Conservation (phyloP, 2,329 filamentous ascomycete genomes). For the Blumeria hordei region DNA sequence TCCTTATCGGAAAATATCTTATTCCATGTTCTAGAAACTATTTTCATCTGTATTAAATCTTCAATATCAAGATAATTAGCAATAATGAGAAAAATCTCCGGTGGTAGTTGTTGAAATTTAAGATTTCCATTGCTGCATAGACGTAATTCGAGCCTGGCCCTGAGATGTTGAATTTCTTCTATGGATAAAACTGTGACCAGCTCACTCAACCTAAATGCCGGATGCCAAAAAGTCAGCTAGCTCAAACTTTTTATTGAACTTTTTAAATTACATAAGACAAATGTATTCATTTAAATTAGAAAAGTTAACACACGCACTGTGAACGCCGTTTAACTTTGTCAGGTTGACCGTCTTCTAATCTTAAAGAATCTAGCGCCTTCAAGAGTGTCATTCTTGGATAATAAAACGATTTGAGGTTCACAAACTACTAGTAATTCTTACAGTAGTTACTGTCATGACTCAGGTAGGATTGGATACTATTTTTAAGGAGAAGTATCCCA, state of each 20-base stretch:
- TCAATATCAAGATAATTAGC: slow-evolving; percentile 8
- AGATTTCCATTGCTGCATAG: neutral
- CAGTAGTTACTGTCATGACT: too few relatives aligned
- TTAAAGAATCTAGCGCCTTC: slow-evolving; percentile 4
- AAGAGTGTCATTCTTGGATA: slow-evolving; percentile 1
- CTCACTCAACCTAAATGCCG: slow-evolving; percentile 5
- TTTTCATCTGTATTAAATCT: slow-evolving; percentile 7
- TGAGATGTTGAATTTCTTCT: slow-evolving; percentile 6
- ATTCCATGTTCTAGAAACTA: slow-evolving; percentile 10
- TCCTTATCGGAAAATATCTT: slow-evolving; percentile 5
- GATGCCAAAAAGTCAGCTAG: neutral
- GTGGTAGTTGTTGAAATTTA: slow-evolving; percentile 4
- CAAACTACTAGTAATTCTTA: too few relatives aligned
- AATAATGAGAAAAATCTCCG: slow-evolving; percentile 8
- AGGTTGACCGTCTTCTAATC: slow-evolving; percentile 3
- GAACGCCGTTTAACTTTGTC: slow-evolving; percentile 4
- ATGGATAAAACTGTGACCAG: slow-evolving; percentile 4
- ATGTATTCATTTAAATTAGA: too few relatives aligned
- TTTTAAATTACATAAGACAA: too few relatives aligned
- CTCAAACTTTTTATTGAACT: too few relatives aligned
- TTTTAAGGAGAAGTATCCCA: too few relatives aligned
- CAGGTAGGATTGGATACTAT: too few relatives aligned
- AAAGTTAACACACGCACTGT: slow-evolving; percentile 5
- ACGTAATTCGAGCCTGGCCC: slow-evolving; percentile 3
- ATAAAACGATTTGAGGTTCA: too few relatives aligned